Evolutionary conservation across 441 rosid genomes (phyloP), one percentile per base, ranked within the genome.

Genomic region (Sinapis alba): DNA sequence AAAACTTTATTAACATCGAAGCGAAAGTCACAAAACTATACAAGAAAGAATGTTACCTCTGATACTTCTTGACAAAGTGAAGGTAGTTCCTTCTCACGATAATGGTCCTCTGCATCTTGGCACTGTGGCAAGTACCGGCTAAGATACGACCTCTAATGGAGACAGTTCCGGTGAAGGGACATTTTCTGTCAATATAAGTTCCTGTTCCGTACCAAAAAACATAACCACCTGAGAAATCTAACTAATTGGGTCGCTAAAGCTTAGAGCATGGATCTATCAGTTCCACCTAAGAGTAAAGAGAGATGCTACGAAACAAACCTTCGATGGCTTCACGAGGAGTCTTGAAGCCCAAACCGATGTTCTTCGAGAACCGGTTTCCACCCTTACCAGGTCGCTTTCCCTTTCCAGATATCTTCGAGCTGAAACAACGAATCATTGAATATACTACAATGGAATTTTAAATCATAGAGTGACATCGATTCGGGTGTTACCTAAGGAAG

Each of bases 111-210:
- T 69, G 73, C 97, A 92, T 92, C 75, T 92, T 92, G 11, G 94
- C 96, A 74, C 92, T 92, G 66, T 90, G 96, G 74, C 96, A 88
- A 43, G 88, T 92, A 24, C 96, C 96, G 3, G 92, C 86, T 56
- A 92, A 70, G 71, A 92, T 92, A 53, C 92, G 89, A 2, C 96
- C 97, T 76, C 97, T 84, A 50, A 91, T 73, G 8, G 91, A 91
- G 32, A 89, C 89, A 36, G 72, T 91, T 63, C 92, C 92, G 12
- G 92, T 84, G 78, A 88, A 92, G 1, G 97, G 96, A 62, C 94
- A 90, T 78, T 92, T 92, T 84, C 77, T 86, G 59, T 90, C 92
- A 72, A 90, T 87, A 68, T 87, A 92, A 11, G 90, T 75, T 24
- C 93, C 93, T 89, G 43, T 41, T 57, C 41, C 62, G 34, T 2